These are phyloP conservation scores for Coemansia sp. DNA, from an alignment of 192 early-diverging fungal genomes.

Conservation along the genomic window DNA sequence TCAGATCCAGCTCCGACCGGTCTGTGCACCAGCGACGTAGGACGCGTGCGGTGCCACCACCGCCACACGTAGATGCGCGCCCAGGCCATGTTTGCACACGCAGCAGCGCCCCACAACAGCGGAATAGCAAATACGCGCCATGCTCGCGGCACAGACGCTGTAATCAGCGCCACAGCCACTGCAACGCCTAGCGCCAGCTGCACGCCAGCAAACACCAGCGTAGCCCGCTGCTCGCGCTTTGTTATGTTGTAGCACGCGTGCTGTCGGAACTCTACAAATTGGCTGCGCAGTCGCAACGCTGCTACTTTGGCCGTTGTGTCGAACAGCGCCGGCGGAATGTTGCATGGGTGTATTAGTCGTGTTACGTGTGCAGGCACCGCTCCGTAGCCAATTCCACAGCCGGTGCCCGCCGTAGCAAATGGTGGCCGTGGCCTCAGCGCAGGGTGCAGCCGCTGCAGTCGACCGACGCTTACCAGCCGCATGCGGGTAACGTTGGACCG, in stretches of 20 bases:
- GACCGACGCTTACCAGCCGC: slow-evolving; percentile 20
- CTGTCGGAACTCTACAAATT: slow-evolving; percentile 27
- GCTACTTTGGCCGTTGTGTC: slow-evolving; percentile 35
- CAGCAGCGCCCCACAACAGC: slow-evolving; percentile 7
- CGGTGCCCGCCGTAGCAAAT: not conserved
- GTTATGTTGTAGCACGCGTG: slow-evolving; percentile 36
- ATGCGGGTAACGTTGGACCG: not conserved
- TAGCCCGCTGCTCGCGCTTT: slow-evolving; percentile 6
- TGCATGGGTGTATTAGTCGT: slow-evolving; percentile 16
- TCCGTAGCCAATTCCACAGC: slow-evolving; percentile 9
- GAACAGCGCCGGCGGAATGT: slow-evolving; percentile 38
- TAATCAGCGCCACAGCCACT: not conserved
- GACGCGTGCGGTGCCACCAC: slow-evolving; percentile 25
- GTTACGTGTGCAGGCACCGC: slow-evolving; percentile 16
- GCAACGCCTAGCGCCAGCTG: slow-evolving; percentile 14
- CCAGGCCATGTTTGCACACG: slow-evolving; percentile 10
- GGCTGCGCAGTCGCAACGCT: slow-evolving; percentile 13
- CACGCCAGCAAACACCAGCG: not conserved
- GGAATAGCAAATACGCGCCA: slow-evolving; percentile 25
- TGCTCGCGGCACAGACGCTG: slow-evolving; percentile 1
- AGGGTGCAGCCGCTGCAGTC: slow-evolving; percentile 23
- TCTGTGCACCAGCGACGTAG: slow-evolving; percentile 13
- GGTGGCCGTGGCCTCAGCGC: slow-evolving; percentile 28
- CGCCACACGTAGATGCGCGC: slow-evolving; percentile 22
- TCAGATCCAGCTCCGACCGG: not conserved